Evolutionary conservation across 2,329 filamentous ascomycete species (phyloP).

Genomic region (Paecilomyces fulvus): DNA sequence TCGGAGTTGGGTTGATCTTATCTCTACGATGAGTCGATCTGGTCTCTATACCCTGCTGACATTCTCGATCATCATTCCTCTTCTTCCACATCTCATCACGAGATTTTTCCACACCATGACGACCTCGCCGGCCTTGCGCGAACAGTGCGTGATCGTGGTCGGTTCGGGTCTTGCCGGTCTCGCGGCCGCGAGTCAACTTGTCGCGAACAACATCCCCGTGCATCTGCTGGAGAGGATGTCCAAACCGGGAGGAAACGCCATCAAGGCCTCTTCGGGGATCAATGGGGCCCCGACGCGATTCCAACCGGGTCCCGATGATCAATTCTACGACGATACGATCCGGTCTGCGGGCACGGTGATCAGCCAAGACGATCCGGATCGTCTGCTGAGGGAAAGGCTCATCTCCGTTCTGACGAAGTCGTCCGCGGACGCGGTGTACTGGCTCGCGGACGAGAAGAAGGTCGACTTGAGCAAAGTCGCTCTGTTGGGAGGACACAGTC

Average conservation of each 20-base stretch:
- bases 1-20: not conserved
- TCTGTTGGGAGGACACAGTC: conserved; percentile 51
- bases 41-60: not conserved
- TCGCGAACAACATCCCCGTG: conserved; percentile 42
- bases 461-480: conserved; percentile 53
- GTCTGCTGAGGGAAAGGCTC: conserved; percentile 32
- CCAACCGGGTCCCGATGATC: conserved; percentile 33
- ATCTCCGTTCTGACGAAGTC: conserved; percentile 41
- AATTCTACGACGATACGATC: conserved; percentile 50
- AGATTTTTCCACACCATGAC: not conserved
- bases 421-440: conserved; percentile 45
- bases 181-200: conserved; percentile 49
- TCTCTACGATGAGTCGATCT: not conserved
- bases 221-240: conserved; percentile 51
- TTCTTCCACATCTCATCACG: not conserved
- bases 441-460: conserved; percentile 49
- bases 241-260: conserved; percentile 56
- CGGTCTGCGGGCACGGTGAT: conserved; percentile 43
- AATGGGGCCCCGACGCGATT: conserved; percentile 54
- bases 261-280: conserved; percentile 60
- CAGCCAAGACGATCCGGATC: conserved; percentile 14
- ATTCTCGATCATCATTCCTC: not conserved
- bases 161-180: conserved; percentile 58
- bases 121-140: not conserved
- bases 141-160: conserved; percentile 46